Base-by-base conservation (phyloP, 2,329 filamentous ascomycete species). In the Penicillium sp. region DNA sequence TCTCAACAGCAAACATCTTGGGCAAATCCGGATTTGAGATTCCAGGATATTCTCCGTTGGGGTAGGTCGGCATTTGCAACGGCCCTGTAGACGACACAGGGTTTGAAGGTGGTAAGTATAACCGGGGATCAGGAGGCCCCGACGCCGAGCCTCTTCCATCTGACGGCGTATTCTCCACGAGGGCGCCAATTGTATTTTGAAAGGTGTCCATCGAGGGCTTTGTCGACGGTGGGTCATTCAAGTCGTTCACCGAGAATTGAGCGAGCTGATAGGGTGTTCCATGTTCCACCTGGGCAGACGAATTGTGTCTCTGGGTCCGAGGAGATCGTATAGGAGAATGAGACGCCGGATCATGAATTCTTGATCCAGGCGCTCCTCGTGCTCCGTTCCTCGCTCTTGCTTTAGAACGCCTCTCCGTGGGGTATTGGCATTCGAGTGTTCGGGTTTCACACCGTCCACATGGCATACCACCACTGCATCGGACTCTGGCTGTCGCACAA, bases 401-500 rank as follows among this genome's bases (percentile, higher is more conserved):
- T 62, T 74, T 75, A 4, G 72, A 73, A 16, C 72, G 70, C 60
- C 73, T 62, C 50, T 76, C 70, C 4, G 74, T 77, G 14, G 75
- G 75, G 52, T 77, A 77, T 52, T 72, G 65, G 29, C 75, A 77
- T 42, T 70, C 69, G 16, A 77, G 68, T 19, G 69, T 70, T 29
- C 75, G 71, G 54, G 65, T 66, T 43, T 69, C 70, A 57, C 75
- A 77, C 19, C 75, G 71, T 39, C 65, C 64, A 55, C 74, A 77
- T 45, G 74, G 73, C 8, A 58, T 62, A 14, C 72, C 72, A 6
- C 74, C 74, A 52, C 72, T 74, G 57, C 74, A 77, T 58, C 74
- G 65, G 3, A 76, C 74, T 63, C 75, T 67, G 31, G 75, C 75
- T 13, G 70, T 66, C 27, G 75, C 75, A 49, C 75, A 77, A 54